A percentile compares a stretch with the other conserved stretches of the same genome.
Conservation (phyloP, 169 alveolate genomes). For the Plasmodium malariae region DNA sequence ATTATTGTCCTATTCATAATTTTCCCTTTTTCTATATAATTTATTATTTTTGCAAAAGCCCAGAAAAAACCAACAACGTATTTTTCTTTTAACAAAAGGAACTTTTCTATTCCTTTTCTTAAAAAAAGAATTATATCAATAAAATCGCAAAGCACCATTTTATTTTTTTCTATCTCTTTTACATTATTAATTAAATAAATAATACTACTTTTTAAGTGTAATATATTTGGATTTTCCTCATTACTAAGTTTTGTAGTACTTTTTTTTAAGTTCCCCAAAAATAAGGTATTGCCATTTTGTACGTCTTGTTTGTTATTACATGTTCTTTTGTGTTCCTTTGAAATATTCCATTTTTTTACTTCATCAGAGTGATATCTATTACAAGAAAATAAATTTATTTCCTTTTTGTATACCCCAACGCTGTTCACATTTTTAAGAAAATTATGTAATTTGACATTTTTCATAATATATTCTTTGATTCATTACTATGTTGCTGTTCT, state of each 20-base stretch:
- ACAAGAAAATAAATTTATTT: not conserved
- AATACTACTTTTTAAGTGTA: not conserved
- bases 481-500: too few relatives aligned
- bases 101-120: not conserved
- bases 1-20: not conserved
- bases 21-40: slow-evolving; percentile 8
- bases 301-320: not conserved
- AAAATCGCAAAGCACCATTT: not conserved
- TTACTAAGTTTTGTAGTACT: not conserved
- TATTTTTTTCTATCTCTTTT: not conserved
- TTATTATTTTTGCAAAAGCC: slow-evolving; percentile 31
- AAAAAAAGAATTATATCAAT: slow-evolving; percentile 1
- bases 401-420: not conserved
- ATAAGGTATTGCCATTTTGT: not conserved
- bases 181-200: slow-evolving; percentile 16
- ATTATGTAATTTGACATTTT: not conserved
- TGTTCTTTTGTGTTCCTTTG: not conserved
- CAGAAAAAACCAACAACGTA: slow-evolving; percentile 48
- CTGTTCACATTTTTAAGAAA: not conserved
- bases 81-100: slow-evolving; percentile 38
- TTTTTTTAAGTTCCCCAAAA: not conserved
- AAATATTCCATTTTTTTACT: not conserved
- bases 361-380: not conserved
- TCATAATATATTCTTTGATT: too few relatives aligned
- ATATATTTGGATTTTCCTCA: not conserved